Evolutionary conservation across 2,329 filamentous ascomycete species (phyloP).

Genomic region (Colletotrichum limetticola): DNA sequence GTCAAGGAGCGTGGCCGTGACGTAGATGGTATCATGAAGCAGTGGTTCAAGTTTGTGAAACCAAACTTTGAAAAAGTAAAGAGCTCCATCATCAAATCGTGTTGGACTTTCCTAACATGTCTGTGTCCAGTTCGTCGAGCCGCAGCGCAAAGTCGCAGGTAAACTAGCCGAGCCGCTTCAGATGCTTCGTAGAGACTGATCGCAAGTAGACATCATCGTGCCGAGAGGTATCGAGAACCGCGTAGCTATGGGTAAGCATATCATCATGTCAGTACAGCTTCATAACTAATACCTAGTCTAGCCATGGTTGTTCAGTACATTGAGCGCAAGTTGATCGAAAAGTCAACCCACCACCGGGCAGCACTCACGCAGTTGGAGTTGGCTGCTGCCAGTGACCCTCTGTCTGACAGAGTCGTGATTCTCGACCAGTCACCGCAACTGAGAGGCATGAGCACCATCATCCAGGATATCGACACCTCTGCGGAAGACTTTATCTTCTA

Average conservation of each 20-base stretch:
- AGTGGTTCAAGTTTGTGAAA: conserved; percentile 97
- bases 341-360: conserved; percentile 84
- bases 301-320: conserved; percentile 96
- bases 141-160: conserved; percentile 88
- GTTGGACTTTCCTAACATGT: background rate
- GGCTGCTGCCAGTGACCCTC: conserved; percentile 74
- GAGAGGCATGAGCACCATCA: conserved; percentile 87
- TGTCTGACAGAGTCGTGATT: conserved; percentile 80
- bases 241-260: conserved; percentile 80
- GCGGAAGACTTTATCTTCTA: conserved; percentile 98
- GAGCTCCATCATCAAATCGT: background rate
- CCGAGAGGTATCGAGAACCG: conserved; percentile 94
- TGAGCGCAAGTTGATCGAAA: conserved; percentile 84
- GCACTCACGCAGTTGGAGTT: conserved; percentile 81
- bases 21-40: conserved; percentile 95
- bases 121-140: conserved; percentile 77
- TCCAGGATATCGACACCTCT: conserved; percentile 81
- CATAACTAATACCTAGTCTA: conserved; percentile 44
- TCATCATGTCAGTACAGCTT: background rate
- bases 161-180: conserved; percentile 25
- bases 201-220: conserved; percentile 81
- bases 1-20: conserved; percentile 90
- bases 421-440: conserved; percentile 84
- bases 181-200: conserved; percentile 27
- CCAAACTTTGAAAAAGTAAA: conserved; percentile 87